Evolutionary conservation across 1,139 yeast species (phyloP), one percentile per base, ranked within the genome.

Genomic region (Debaryomyces robertsiae): DNA sequence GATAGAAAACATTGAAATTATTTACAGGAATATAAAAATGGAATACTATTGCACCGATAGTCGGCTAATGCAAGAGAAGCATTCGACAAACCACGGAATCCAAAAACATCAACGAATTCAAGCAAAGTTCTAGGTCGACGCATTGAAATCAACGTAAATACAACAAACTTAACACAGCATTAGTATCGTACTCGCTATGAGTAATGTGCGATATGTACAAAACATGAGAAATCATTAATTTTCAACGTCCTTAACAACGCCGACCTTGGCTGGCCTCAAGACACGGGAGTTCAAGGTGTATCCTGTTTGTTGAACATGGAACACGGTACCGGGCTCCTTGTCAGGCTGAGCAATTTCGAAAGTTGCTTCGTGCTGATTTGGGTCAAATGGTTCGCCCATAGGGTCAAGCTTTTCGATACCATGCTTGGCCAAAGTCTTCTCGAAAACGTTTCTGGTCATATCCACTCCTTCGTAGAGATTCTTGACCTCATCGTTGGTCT

Each of bases 211-310:
- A 19, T 35, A 35, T 35, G 27, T 35, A 35, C 38, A 35, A 31
- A 23, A 34, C 37, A 34, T 23, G 30, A 33, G 16, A 15, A 25
- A 15, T 33, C 36, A 27, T 49, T 49, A 47, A 23, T 53, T 46
- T 19, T 52, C 60, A 30, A 15, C 16, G 30, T 58, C 81, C 70
- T 85, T 87, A 52, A 90, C 97, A 58, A 91, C 81, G 54, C 98
- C 97, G 53, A 91, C 98, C 75, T 91, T 91, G 47, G 98, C 96
- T 30, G 98, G 96, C 68, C 98, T 82, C 60, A 91, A 77, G 33
- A 90, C 96, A 62, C 97, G 79, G 52, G 85, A 81, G 66, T 90
- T 90, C 58, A 89, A 77, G 45, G 85, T 80, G 71, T 84, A 91
- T 36, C 98, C 98, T 18, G 84, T 78, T 67, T 87, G 96, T 69